Evolutionary conservation across 2,329 filamentous ascomycete genomes (phyloP).

Genomic region (Ophiostoma tasmaniense): DNA sequence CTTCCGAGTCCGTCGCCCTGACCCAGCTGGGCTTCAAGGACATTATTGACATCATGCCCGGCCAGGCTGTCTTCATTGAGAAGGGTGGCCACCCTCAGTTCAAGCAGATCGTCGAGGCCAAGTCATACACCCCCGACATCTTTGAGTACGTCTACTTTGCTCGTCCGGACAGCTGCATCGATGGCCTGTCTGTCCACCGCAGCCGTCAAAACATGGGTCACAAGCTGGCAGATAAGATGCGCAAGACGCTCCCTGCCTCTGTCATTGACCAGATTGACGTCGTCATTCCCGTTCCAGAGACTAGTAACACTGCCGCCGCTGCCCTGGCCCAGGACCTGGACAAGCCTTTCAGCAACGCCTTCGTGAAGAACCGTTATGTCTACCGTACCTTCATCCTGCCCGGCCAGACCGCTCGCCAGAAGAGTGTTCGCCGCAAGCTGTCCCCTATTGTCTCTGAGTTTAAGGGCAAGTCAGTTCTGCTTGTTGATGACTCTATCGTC

Average conservation of each 20-base stretch:
- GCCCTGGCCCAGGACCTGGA: slow-evolving; percentile 65
- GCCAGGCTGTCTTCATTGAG: slow-evolving; percentile 54
- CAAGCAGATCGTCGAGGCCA: slow-evolving; percentile 60
- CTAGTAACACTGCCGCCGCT: slow-evolving; percentile 71
- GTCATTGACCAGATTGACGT: slow-evolving; percentile 69
- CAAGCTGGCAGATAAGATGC: slow-evolving; percentile 67
- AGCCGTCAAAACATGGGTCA: slow-evolving; percentile 81
- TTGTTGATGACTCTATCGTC: slow-evolving; percentile 70
- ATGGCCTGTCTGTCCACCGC: slow-evolving; percentile 79
- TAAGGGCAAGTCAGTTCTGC: slow-evolving; percentile 64
- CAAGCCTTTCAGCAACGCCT: slow-evolving; percentile 71
- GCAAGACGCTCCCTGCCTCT: slow-evolving; percentile 57
- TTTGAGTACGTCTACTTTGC: slow-evolving; percentile 88
- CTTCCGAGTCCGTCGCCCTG: slow-evolving; percentile 79
- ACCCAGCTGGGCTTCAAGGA: slow-evolving; percentile 71
- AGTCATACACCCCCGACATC: slow-evolving; percentile 72
- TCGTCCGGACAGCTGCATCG: slow-evolving; percentile 71
- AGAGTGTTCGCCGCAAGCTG: slow-evolving; percentile 82
- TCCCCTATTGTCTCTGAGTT: slow-evolving; percentile 83
- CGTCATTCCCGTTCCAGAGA: slow-evolving; percentile 33
- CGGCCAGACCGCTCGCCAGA: slow-evolving; percentile 69
- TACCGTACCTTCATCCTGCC: slow-evolving; percentile 74
- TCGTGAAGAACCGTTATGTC: slow-evolving; percentile 85
- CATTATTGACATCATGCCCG: slow-evolving; percentile 69
- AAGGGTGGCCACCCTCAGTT: slow-evolving; percentile 68